Conservation (phyloP, 2,329 filamentous ascomycete species). For the Colletotrichum tropicale region DNA sequence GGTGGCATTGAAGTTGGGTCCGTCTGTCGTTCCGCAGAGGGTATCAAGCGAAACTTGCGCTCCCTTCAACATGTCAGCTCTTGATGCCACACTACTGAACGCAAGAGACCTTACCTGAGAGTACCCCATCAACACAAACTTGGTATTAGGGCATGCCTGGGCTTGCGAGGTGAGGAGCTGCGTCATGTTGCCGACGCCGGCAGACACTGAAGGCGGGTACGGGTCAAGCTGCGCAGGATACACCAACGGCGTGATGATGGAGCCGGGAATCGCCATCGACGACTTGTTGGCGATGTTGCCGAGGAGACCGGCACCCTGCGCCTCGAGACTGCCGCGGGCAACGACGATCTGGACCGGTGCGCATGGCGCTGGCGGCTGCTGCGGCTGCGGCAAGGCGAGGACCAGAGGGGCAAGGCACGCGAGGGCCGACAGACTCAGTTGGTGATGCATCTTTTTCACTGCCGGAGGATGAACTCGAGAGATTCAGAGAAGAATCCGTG, state of each 20-base stretch:
- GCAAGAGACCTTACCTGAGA: conserved; percentile 36
- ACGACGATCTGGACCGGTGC: conserved; percentile 40
- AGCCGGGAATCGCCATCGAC: conserved; percentile 34
- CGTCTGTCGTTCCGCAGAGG: conserved; percentile 38
- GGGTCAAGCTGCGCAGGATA: conserved; percentile 41
- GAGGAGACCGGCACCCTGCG: conserved; percentile 35
- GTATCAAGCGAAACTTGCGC: conserved; percentile 42
- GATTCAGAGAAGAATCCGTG: not conserved
- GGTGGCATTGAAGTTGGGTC: conserved; percentile 28
- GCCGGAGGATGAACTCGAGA: not conserved
- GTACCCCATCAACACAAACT: conserved; percentile 46
- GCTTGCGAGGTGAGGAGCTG: conserved; percentile 34
- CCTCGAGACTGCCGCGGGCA: conserved; percentile 41
- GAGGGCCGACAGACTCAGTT: not conserved
- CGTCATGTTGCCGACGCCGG: conserved; percentile 35
- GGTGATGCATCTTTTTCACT: not conserved
- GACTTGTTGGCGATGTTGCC: conserved; percentile 37
- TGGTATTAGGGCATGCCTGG: conserved; percentile 37
- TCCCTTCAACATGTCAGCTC: conserved; percentile 30
- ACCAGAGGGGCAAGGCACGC: not conserved
- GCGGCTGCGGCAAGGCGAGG: not conserved
- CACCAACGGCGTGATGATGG: conserved; percentile 35
- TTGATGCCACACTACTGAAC: too few species aligned
- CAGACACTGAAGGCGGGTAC: conserved; percentile 38
- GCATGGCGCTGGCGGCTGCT: not conserved